phyloP scores from a whole-genome alignment of 2,329 filamentous ascomycete genomes.

The Colletotrichum siamense region DNA sequence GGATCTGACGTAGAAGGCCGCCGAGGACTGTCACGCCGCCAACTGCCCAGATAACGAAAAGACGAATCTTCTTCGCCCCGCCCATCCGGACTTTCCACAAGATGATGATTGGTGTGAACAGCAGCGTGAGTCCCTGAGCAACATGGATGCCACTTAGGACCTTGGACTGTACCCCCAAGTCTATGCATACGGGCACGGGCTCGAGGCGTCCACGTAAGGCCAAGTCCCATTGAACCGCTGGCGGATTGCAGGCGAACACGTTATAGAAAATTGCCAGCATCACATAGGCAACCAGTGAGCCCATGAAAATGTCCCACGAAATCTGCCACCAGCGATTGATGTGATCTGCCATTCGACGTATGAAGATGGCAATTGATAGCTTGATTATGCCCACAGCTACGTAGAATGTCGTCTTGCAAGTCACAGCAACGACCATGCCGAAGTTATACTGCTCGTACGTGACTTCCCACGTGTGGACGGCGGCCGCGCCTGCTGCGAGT shows the following conservation, averaged over 20 bases:
- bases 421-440: constrained; percentile 28
- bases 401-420: constrained; percentile 30
- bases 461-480: constrained; percentile 33
- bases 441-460: constrained; percentile 36
- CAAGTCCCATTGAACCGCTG: constrained; percentile 30
- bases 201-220: constrained; percentile 27
- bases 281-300: constrained; percentile 31
- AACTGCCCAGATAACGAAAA: constrained; percentile 36
- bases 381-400: constrained; percentile 38
- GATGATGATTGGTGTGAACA: constrained; percentile 38
- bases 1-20: constrained; percentile 32
- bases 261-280: constrained; percentile 34
- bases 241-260: constrained; percentile 32
- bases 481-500: constrained; percentile 28
- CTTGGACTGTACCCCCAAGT: constrained; percentile 23
- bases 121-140: constrained; percentile 35
- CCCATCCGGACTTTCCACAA: constrained; percentile 38
- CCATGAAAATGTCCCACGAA: constrained; percentile 35
- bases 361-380: constrained; percentile 40
- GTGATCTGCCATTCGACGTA: constrained; percentile 37
- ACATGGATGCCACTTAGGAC: constrained; percentile 36
- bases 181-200: constrained; percentile 24
- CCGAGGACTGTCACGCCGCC: constrained; percentile 35
- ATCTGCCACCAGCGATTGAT: constrained; percentile 32
- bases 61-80: constrained; percentile 30